Percentiles rank a stretch among this genome's conserved stretches.
These are phyloP conservation scores for Penstemon davidsonii DNA, from an alignment of 257 asterid genomes.

Conservation along the genomic window DNA sequence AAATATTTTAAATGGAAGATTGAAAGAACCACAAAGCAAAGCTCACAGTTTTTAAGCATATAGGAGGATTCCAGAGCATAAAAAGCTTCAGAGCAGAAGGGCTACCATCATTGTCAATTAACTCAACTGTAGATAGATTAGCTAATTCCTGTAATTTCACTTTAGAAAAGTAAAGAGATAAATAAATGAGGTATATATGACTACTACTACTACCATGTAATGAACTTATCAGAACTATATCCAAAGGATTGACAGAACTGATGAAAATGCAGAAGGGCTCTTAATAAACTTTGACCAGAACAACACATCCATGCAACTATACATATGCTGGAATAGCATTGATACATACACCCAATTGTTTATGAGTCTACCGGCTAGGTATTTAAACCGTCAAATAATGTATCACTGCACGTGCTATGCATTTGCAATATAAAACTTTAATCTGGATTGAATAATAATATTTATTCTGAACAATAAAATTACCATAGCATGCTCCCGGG, in stretches of 20 bases:
- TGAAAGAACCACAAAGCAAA: slow-evolving; percentile 30
- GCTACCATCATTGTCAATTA: slow-evolving; percentile 89
- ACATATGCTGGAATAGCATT: not conserved
- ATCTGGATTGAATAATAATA: slow-evolving; percentile 10
- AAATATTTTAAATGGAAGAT: slow-evolving; percentile 14
- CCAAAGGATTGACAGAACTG: not conserved
- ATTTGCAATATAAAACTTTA: slow-evolving; percentile 20
- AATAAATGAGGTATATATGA: not conserved
- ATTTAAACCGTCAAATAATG: not conserved
- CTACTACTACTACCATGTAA: slow-evolving; percentile 19
- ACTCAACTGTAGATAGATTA: slow-evolving; percentile 58
- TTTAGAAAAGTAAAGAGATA: slow-evolving; percentile 16
- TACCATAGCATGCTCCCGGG: slow-evolving; percentile 91
- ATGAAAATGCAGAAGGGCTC: slow-evolving; percentile 1
- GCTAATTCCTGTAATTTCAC: slow-evolving; percentile 70
- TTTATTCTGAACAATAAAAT: slow-evolving; percentile 31
- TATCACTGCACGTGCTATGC: slow-evolving; percentile 9
- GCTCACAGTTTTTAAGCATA: slow-evolving; percentile 67
- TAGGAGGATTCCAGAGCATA: slow-evolving; percentile 94
- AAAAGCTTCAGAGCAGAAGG: slow-evolving; percentile 87
- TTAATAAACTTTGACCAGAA: not conserved
- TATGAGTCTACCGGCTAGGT: slow-evolving; percentile 1
- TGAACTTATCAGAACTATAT: not conserved
- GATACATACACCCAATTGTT: slow-evolving; percentile 9
- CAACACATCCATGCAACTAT: not conserved